Percentiles rank a stretch among this genome's conserved stretches.
Evolutionary conservation across 139 green algal genomes (phyloP).

Genomic region (Gonium pectorale): DNA sequence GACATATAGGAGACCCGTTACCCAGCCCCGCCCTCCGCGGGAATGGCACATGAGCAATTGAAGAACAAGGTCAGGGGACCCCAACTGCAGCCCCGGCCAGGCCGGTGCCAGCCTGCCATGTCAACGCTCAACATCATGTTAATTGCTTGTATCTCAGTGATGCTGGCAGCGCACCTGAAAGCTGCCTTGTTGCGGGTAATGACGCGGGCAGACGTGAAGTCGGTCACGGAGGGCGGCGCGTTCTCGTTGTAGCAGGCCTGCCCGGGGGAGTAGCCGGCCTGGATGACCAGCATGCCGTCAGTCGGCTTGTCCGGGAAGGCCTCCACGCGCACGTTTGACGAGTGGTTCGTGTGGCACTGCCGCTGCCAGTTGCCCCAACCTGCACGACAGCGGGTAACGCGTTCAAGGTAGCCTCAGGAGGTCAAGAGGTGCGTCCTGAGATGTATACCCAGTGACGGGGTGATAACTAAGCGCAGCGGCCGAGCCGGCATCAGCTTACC

Average conservation of each 20-base stretch:
- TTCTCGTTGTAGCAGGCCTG: slow-evolving; percentile 11
- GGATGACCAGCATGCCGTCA: slow-evolving; percentile 18
- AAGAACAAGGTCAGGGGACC: no score
- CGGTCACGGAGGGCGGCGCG: neutral
- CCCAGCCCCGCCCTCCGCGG: no score
- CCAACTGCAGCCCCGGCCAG: no score
- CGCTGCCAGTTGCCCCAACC: slow-evolving; percentile 32
- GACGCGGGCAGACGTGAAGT: neutral
- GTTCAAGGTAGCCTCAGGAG: no score
- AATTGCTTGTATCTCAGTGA: no score
- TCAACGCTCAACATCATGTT: no score
- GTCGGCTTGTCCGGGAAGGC: neutral
- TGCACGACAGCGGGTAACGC: neutral
- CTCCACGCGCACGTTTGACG: slow-evolving; percentile 8
- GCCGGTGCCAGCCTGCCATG: no score
- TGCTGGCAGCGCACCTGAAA: neutral
- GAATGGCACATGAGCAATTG: no score
- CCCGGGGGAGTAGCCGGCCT: neutral
- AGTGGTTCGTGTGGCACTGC: slow-evolving; percentile 24
- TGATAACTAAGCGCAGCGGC: neutral
- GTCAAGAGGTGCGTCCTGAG: no score
- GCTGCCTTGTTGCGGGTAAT: slow-evolving; percentile 4
- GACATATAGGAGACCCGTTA: no score
- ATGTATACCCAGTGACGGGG: neutral
- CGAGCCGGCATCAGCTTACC: no score